phyloP scores from a whole-genome alignment of 441 rosid genomes.

The Arabidopsis lyrata region DNA sequence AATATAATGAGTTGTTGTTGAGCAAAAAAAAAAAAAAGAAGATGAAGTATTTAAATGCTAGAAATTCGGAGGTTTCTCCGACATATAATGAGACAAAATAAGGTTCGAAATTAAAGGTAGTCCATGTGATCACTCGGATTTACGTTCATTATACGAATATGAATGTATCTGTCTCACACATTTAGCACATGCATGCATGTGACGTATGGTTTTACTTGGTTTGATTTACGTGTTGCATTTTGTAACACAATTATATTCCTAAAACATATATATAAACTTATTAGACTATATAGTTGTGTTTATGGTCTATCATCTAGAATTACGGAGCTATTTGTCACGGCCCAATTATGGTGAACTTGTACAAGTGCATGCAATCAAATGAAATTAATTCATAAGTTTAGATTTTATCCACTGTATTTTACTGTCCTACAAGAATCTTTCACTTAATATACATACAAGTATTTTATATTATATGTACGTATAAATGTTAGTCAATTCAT shows the following conservation, averaged over 20 bases:
- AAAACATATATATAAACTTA: neutral
- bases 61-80: slow-evolving; percentile 36
- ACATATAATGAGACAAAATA: slow-evolving; percentile 42
- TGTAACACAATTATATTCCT: slow-evolving; percentile 12
- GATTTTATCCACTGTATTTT: slow-evolving; percentile 6
- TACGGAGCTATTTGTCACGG: neutral
- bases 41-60: no score
- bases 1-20: no score
- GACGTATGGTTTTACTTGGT: slow-evolving; percentile 18
- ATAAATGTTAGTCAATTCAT: slow-evolving; percentile 2
- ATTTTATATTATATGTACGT: neutral
- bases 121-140: slow-evolving; percentile 38
- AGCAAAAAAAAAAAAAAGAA: no score
- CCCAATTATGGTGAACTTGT: neutral
- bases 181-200: slow-evolving; percentile 39
- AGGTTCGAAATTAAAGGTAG: slow-evolving; percentile 32
- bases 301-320: neutral
- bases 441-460: slow-evolving; percentile 2
- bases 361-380: neutral
- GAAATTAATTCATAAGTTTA: neutral
- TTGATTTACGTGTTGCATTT: slow-evolving; percentile 18
- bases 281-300: neutral
- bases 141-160: slow-evolving; percentile 14
- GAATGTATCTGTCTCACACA: slow-evolving; percentile 16
- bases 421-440: slow-evolving; percentile 19